These are phyloP conservation scores for Parastagonospora avenae DNA, from an alignment of 2,329 filamentous ascomycete species.

Conservation along the genomic window DNA sequence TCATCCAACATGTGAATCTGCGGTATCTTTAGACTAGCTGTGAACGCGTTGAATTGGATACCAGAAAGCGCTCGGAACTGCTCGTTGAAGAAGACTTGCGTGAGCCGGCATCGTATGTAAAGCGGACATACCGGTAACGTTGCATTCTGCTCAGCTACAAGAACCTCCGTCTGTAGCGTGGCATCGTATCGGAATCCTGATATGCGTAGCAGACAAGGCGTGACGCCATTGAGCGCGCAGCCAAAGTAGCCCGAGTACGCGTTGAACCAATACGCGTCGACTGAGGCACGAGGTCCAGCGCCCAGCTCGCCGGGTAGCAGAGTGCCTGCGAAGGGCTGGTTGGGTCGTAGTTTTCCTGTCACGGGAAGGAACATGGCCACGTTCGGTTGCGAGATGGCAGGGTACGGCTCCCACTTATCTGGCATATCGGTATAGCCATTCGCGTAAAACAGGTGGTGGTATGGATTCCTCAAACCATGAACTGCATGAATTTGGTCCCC, in stretches of 20 bases:
- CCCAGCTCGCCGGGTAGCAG: conserved; percentile 54
- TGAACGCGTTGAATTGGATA: conserved; percentile 56
- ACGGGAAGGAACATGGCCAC: conserved; percentile 55
- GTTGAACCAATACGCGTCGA: conserved; percentile 58
- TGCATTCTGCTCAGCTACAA: conserved; percentile 45
- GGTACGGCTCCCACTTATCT: conserved; percentile 51
- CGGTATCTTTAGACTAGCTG: conserved; percentile 44
- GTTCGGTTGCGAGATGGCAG: conserved; percentile 52
- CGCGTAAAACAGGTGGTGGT: conserved; percentile 58
- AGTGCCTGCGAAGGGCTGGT: conserved; percentile 38
- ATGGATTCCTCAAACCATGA: conserved; percentile 52
- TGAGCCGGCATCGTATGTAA: conserved; percentile 50
- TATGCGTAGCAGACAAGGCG: conserved; percentile 51
- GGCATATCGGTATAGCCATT: conserved; percentile 57
- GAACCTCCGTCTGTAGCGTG: conserved; percentile 40
- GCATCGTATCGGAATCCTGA: conserved; percentile 53
- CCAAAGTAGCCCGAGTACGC: conserved; percentile 54
- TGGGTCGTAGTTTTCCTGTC: conserved; percentile 28
- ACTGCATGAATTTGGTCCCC: conserved; percentile 45
- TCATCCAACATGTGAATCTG: conserved; percentile 56
- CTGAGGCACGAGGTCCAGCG: conserved; percentile 50
- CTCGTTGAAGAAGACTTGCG: conserved; percentile 49
- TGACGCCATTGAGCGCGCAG: conserved; percentile 51
- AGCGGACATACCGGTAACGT: conserved; percentile 50
- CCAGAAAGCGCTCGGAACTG: conserved; percentile 50